Conservation (phyloP, 2,329 filamentous ascomycete species). For the Ascocoryne sarcoides region DNA sequence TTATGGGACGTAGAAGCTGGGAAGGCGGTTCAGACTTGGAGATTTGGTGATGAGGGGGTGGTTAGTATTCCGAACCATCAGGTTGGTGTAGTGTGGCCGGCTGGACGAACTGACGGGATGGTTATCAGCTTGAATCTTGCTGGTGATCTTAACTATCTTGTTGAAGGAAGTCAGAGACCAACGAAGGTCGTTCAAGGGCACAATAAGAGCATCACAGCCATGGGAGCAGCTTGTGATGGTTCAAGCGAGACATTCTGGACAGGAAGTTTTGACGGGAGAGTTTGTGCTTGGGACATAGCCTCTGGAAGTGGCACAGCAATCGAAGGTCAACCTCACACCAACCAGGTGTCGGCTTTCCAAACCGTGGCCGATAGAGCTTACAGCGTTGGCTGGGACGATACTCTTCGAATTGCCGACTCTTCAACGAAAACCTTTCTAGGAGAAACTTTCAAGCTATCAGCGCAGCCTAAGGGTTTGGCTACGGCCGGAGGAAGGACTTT, state of each 20-base stretch:
- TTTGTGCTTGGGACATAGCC: constrained; percentile 74
- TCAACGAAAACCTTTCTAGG: constrained; percentile 68
- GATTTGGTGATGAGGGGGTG: constrained; percentile 64
- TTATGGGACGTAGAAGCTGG: constrained; percentile 85
- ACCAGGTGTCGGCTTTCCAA: constrained; percentile 73
- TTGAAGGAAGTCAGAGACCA: constrained; percentile 61
- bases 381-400: constrained; percentile 92
- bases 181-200: constrained; percentile 73
- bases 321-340: constrained; percentile 75
- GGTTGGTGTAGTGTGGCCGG: constrained; percentile 86
- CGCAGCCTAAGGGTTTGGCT: constrained; percentile 71
- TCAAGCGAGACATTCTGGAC: constrained; percentile 63
- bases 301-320: constrained; percentile 61
- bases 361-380: constrained; percentile 57
- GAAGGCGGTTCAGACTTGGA: constrained; percentile 73
- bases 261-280: constrained; percentile 83
- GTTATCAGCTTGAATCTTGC: constrained; percentile 84
- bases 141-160: constrained; percentile 84
- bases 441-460: constrained; percentile 55
- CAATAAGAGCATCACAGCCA: constrained; percentile 80
- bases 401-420: constrained; percentile 68
- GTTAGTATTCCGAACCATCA: constrained; percentile 77
- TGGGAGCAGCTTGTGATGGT: constrained; percentile 46
- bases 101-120: constrained; percentile 71
- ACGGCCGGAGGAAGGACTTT: constrained; percentile 41